phyloP scores from a whole-genome alignment of 352 stramenopile species.

The Phytophthora syringae region DNA sequence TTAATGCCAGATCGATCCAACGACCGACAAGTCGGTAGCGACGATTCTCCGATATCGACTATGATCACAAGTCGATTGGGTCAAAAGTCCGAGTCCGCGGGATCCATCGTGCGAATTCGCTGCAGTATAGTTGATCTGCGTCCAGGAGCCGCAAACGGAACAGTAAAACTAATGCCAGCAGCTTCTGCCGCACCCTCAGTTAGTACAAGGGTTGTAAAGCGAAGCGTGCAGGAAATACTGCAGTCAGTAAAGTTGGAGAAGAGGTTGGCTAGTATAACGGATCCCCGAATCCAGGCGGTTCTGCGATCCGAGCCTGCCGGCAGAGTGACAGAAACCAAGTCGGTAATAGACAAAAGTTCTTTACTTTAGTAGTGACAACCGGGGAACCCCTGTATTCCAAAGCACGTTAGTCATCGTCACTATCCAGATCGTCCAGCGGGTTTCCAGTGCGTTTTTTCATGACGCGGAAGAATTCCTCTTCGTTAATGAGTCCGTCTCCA shows the following conservation, averaged over 20 bases:
- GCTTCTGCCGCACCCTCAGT: background rate
- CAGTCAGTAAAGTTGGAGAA: conserved; percentile 59
- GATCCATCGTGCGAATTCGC: conserved; percentile 50
- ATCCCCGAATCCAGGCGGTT: conserved; percentile 18
- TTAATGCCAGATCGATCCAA: background rate
- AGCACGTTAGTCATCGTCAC: conserved; percentile 82
- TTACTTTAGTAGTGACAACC: conserved; percentile 23
- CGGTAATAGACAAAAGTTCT: conserved; percentile 34
- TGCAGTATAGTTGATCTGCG: conserved; percentile 39
- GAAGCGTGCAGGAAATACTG: conserved; percentile 78
- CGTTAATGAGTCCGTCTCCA: conserved; percentile 93
- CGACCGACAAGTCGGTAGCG: conserved; percentile 5
- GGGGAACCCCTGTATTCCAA: too few relatives aligned
- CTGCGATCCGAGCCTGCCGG: conserved; percentile 8
- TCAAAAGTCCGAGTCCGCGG: conserved; percentile 46
- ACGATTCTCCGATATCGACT: conserved; percentile 25
- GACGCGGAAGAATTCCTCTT: conserved; percentile 95
- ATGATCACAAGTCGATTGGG: conserved; percentile 41
- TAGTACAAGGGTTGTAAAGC: conserved; percentile 53
- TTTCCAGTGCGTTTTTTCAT: conserved; percentile 96
- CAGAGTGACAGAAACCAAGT: conserved; percentile 23
- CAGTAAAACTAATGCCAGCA: background rate
- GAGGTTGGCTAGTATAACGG: conserved; percentile 33
- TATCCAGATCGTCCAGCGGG: conserved; percentile 91
- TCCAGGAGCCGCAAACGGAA: background rate